Evolutionary conservation across 345 rosid species (phyloP), one percentile per base, ranked within the genome.

Genomic region (Adansonia digitata): DNA sequence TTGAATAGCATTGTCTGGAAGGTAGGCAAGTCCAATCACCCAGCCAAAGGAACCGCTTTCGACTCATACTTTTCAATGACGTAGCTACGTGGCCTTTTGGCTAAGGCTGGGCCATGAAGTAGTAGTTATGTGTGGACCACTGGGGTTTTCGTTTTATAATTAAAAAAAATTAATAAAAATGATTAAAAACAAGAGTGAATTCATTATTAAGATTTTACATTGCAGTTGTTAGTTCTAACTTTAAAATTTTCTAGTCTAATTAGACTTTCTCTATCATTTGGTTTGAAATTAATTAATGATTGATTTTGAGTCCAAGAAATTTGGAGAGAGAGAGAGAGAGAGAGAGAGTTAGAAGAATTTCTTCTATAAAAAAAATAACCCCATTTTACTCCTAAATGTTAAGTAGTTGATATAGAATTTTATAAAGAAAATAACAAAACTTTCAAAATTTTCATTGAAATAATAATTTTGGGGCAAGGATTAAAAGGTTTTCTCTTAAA

Each of bases 71-170:
- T 39, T 2, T 20, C 69, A 17, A 26, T 40, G 11, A 26, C 12
- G 9, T 59, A 2, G 51, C 57, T 65, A 81, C 84, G 82, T 83
- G 86, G 68, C 80, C 73, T 78, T 66, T 45, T 39, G 56, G 68
- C 9, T 20, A 13, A 68, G 78, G 60, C 26, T 45, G 71, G 22
- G 53, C 34, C 15, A 20, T 14, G 11, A 5, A 9, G n/a, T 13
- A 43, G 75, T 69, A 49, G 75, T 59, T 78, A 68, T 12, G 8
- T 29, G 67, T 51, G 81, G 77, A 66, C 81, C 75, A 77, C 5
- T 34, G 5, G 18, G n/a, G n/a, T n/a, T n/a, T n/a, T n/a, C n/a
- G n/a, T n/a, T n/a, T n/a, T n/a, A n/a, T n/a, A n/a, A n/a, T n/a
- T n/a, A n/a, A n/a, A n/a, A n/a, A n/a, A n/a, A n/a, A n/a, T n/a